Conservation (phyloP, 768 basidiomycete species). For the Sutorius australiensis region DNA sequence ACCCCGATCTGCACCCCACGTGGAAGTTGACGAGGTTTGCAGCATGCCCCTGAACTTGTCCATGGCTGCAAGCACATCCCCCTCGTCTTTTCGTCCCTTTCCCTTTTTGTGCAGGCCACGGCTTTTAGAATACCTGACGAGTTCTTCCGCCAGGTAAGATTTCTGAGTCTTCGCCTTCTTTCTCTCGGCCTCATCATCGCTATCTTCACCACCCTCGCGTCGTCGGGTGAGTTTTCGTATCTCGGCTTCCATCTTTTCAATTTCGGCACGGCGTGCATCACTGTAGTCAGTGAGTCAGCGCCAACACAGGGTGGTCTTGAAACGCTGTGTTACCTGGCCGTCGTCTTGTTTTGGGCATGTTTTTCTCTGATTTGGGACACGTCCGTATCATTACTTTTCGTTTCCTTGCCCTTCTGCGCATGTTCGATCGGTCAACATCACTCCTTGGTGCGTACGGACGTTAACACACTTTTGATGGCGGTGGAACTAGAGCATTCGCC, state of each 20-base stretch:
- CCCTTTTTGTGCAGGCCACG: constrained; percentile 55
- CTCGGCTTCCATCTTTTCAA: constrained; percentile 85
- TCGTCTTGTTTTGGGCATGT: constrained; percentile 67
- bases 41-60: constrained; percentile 71
- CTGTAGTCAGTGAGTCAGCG: constrained; percentile 33
- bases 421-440: not conserved
- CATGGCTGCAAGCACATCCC: constrained; percentile 63
- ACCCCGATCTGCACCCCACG: constrained; percentile 25
- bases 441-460: not conserved
- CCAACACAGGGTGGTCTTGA: not conserved
- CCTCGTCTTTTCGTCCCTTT: constrained; percentile 66
- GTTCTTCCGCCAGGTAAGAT: constrained; percentile 76
- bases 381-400: constrained; percentile 39
- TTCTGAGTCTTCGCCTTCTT: constrained; percentile 55
- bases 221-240: constrained; percentile 73
- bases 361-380: constrained; percentile 71
- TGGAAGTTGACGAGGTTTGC: constrained; percentile 38
- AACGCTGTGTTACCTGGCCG: constrained; percentile 44
- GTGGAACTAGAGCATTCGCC: not conserved
- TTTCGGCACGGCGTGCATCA: constrained; percentile 64
- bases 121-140: constrained; percentile 73
- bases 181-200: constrained; percentile 58
- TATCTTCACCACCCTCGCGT: constrained; percentile 52
- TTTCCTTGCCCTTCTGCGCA: constrained; percentile 2
- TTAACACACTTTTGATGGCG: constrained; percentile 17